Percentiles rank a stretch among this genome's conserved stretches.
phyloP scores from a whole-genome alignment of 2,329 filamentous ascomycete species.

The Thelonectria rubi region DNA sequence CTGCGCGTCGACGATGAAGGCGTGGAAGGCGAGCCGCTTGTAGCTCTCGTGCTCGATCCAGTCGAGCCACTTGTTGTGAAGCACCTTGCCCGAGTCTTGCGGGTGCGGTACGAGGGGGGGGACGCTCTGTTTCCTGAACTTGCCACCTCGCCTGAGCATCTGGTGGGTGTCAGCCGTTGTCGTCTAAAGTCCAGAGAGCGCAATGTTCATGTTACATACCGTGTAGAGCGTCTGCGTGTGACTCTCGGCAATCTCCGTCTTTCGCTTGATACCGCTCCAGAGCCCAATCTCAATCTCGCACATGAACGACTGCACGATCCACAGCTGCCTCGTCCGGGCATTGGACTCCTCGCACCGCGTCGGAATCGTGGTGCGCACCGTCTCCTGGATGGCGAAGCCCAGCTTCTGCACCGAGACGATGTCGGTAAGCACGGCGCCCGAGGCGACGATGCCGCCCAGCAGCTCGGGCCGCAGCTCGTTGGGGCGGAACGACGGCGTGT shows the following conservation, averaged over 20 bases:
- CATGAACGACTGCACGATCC: conserved; percentile 24
- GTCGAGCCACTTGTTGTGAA: conserved; percentile 27
- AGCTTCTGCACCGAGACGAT: conserved; percentile 22
- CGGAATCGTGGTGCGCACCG: conserved; percentile 18
- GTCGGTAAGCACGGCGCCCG: conserved; percentile 17
- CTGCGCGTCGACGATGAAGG: conserved; percentile 25
- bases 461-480: conserved; percentile 21
- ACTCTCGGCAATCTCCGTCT: conserved; percentile 30
- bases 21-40: conserved; percentile 22
- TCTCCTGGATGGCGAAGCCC: conserved; percentile 26
- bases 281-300: conserved; percentile 26
- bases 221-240: conserved; percentile 27
- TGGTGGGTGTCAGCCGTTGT: background rate
- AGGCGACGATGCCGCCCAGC: conserved; percentile 10
- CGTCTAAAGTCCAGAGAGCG: too few species aligned
- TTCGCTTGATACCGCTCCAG: conserved; percentile 29
- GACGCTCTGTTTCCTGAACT: conserved; percentile 14
- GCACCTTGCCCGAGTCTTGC: conserved; percentile 17
- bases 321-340: conserved; percentile 19
- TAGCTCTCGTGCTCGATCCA: conserved; percentile 29
- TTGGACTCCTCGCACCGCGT: conserved; percentile 23
- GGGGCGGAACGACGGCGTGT: conserved; percentile 21
- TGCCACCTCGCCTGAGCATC: conserved; percentile 24
- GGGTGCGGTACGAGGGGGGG: background rate
- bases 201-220: conserved; percentile 2